Conservation (phyloP, 2,329 filamentous ascomycete species). For the Hymenoscyphus repandus region DNA sequence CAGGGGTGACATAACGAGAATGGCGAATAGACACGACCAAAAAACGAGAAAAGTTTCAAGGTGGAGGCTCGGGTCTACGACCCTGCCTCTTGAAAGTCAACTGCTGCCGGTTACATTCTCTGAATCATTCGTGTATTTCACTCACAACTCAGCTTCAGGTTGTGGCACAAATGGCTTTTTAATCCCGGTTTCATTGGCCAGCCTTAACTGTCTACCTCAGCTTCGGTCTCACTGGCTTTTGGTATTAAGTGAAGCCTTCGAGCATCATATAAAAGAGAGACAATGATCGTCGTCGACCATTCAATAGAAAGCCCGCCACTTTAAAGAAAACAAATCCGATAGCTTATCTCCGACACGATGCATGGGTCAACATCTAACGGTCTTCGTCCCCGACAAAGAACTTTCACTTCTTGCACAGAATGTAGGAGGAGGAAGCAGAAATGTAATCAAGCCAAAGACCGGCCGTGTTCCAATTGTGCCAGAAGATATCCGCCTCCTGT, state of each 20-base stretch:
- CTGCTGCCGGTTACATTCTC: slow-evolving; percentile 4
- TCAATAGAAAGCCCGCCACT: background rate
- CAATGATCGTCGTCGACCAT: slow-evolving; percentile 2
- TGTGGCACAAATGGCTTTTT: slow-evolving; percentile 16
- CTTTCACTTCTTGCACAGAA: slow-evolving; percentile 23
- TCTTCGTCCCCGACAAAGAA: slow-evolving; percentile 18
- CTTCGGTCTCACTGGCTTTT: slow-evolving; percentile 5
- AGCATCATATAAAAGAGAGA: slow-evolving; percentile 10
- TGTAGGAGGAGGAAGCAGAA: slow-evolving; percentile 23
- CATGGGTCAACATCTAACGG: slow-evolving; percentile 13
- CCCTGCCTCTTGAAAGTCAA: slow-evolving; percentile 7
- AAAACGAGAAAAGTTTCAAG: background rate
- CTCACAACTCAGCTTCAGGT: slow-evolving; percentile 13
- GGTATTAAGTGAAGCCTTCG: slow-evolving; percentile 6
- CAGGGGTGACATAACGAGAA: slow-evolving; percentile 6
- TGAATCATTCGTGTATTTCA: slow-evolving; percentile 10
- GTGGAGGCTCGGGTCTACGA: slow-evolving; percentile 2
- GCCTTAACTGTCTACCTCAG: slow-evolving; percentile 9
- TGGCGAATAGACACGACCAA: slow-evolving; percentile 4
- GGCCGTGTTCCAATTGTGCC: slow-evolving; percentile 22
- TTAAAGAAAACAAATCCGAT: background rate
- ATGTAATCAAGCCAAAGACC: slow-evolving; percentile 25
- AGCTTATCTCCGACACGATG: slow-evolving; percentile 17
- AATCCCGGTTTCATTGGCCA: slow-evolving; percentile 11
- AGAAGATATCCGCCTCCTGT: slow-evolving; percentile 19